These are phyloP conservation scores for Ilyonectria destructans DNA, from an alignment of 2,329 filamentous ascomycete genomes.

Conservation along the genomic window DNA sequence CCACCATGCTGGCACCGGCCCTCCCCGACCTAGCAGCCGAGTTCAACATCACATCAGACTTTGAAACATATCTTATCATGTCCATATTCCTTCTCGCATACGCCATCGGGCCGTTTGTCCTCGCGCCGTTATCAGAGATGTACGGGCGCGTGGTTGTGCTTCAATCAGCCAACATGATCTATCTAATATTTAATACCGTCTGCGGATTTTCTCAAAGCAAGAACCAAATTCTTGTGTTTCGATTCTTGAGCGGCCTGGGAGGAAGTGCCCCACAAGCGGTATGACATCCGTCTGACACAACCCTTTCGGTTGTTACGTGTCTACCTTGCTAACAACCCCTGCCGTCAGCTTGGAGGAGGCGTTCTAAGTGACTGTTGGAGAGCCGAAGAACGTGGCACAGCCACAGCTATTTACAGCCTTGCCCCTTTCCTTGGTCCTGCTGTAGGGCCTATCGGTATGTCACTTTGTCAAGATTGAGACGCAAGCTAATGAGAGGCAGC, in stretches of 20 bases:
- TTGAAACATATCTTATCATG: constrained; percentile 67
- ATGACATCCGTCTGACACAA: constrained; percentile 19
- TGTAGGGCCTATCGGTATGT: constrained; percentile 58
- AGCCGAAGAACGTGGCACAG: constrained; percentile 57
- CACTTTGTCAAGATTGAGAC: too few relatives aligned
- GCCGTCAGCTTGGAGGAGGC: constrained; percentile 59
- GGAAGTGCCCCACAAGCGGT: constrained; percentile 64
- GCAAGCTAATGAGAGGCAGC: constrained; percentile 34
- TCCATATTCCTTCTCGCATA: constrained; percentile 74
- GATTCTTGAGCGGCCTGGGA: constrained; percentile 65
- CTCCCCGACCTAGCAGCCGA: constrained; percentile 61
- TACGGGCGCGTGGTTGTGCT: constrained; percentile 65
- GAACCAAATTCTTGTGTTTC: constrained; percentile 65
- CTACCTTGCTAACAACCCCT: background rate
- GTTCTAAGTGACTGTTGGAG: constrained; percentile 66
- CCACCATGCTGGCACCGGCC: constrained; percentile 67
- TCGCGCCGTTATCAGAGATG: constrained; percentile 68
- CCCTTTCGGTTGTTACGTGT: fast-evolving
- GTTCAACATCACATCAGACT: constrained; percentile 59
- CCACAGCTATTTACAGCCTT: constrained; percentile 55
- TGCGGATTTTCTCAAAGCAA: constrained; percentile 66
- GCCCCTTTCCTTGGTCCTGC: constrained; percentile 62
- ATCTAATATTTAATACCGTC: constrained; percentile 69
- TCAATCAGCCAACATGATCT: constrained; percentile 64
- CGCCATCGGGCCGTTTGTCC: constrained; percentile 67